phyloP scores from a whole-genome alignment of 2,329 filamentous ascomycete genomes.

The Cucurbitaria berberidis region DNA sequence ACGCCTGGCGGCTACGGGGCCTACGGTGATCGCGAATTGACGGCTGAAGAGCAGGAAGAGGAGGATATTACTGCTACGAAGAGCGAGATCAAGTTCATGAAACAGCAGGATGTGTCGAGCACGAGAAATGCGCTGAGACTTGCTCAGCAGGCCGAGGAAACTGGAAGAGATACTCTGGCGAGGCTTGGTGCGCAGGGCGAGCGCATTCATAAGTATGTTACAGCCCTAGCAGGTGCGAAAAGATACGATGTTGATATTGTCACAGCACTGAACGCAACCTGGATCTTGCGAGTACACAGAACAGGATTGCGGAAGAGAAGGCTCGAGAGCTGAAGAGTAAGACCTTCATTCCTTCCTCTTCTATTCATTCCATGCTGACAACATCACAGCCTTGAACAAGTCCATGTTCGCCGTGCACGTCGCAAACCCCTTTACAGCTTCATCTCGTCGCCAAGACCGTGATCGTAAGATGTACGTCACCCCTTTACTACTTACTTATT shows the following conservation, averaged over 20 bases:
- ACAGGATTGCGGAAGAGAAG: conserved; percentile 78
- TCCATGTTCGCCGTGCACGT: conserved; percentile 91
- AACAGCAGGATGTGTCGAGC: conserved; percentile 72
- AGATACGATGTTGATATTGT: conserved; percentile 40
- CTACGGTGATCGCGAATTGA: conserved; percentile 77
- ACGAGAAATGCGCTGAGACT: conserved; percentile 68
- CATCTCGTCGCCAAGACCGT: conserved; percentile 51
- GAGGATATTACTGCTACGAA: conserved; percentile 75
- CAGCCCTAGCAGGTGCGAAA: background rate
- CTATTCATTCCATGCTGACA: background rate
- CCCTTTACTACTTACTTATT: conserved; percentile 58
- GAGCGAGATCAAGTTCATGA: conserved; percentile 75
- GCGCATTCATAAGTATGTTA: conserved; percentile 40
- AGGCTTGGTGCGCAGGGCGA: conserved; percentile 45
- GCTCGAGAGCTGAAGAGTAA: conserved; percentile 77
- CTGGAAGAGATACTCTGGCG: conserved; percentile 59
- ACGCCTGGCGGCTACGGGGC: conserved; percentile 50
- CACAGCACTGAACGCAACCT: conserved; percentile 70
- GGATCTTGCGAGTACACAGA: conserved; percentile 78
- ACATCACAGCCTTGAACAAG: conserved; percentile 66
- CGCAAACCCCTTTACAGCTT: conserved; percentile 66
- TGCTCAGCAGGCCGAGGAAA: conserved; percentile 72
- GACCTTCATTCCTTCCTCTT: background rate
- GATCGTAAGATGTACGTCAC: conserved; percentile 67
- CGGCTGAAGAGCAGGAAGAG: conserved; percentile 77